Evolutionary conservation across 306 rosid species (phyloP).

Genomic region (Gillenia trifoliata): DNA sequence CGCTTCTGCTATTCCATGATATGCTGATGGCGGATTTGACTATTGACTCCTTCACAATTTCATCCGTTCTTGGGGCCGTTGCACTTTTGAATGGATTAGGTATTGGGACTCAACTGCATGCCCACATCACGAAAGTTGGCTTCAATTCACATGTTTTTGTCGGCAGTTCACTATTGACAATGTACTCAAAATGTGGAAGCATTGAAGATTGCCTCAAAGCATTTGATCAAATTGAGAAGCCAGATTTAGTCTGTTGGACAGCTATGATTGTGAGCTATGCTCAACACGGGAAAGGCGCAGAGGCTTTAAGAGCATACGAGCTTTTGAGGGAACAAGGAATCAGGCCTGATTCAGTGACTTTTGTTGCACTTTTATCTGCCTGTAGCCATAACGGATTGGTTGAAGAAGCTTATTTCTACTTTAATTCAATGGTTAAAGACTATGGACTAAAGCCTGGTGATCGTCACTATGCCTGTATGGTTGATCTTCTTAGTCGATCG

Average conservation of each 20-base stretch:
- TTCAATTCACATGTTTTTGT: slow-evolving; percentile 47
- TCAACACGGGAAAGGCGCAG: slow-evolving; percentile 65
- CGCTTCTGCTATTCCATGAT: slow-evolving; percentile 41
- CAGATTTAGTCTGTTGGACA: slow-evolving; percentile 70
- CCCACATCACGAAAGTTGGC: slow-evolving; percentile 43
- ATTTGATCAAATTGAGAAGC: slow-evolving; percentile 56
- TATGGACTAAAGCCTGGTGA: slow-evolving; percentile 46
- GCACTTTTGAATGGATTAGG: slow-evolving; percentile 39
- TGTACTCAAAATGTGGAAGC: slow-evolving; percentile 78
- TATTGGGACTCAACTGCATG: slow-evolving; percentile 62
- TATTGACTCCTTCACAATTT: slow-evolving; percentile 47
- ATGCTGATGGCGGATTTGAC: slow-evolving; percentile 36
- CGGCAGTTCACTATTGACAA: slow-evolving; percentile 65
- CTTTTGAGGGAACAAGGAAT: slow-evolving; percentile 60
- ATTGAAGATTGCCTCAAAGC: slow-evolving; percentile 62
- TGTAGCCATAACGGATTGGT: slow-evolving; percentile 69
- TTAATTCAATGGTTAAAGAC: slow-evolving; percentile 55
- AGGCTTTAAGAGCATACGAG: slow-evolving; percentile 62
- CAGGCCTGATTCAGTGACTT: slow-evolving; percentile 68
- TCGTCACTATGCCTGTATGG: slow-evolving; percentile 70
- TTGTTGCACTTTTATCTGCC: slow-evolving; percentile 68
- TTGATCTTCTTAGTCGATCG: slow-evolving; percentile 71
- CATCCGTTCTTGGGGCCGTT: slow-evolving; percentile 51
- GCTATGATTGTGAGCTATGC: slow-evolving; percentile 72
- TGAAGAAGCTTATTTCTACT: slow-evolving; percentile 65